These are phyloP conservation scores for Linnemannia elongata DNA, from an alignment of 192 early-diverging fungal genomes.

Conservation along the genomic window DNA sequence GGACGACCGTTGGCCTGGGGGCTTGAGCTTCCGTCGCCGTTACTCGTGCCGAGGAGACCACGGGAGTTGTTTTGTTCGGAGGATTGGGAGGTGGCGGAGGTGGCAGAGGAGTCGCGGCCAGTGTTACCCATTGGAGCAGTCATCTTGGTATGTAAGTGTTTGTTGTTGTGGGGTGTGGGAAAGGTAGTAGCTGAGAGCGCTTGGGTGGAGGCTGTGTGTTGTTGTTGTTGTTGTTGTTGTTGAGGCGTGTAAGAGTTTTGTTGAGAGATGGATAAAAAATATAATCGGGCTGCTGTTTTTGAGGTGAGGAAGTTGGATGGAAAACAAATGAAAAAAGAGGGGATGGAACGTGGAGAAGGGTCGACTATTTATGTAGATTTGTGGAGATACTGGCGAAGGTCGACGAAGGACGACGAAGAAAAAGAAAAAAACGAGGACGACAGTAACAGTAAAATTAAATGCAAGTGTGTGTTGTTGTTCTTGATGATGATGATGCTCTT, in stretches of 20 bases:
- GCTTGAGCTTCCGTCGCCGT: background rate
- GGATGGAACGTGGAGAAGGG: background rate
- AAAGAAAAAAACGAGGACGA: too few species aligned
- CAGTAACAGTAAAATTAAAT: background rate
- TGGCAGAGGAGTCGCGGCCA: background rate
- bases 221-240: slow-evolving; percentile 9
- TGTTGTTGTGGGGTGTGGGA: background rate
- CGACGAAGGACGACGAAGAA: too few species aligned
- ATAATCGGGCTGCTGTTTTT: background rate
- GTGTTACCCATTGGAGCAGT: slow-evolving; percentile 3
- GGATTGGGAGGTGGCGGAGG: background rate
- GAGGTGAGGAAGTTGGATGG: background rate
- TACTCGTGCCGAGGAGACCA: background rate
- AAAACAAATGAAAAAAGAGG: background rate
- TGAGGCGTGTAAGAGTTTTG: background rate
- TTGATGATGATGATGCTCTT: background rate
- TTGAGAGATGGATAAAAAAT: too few species aligned
- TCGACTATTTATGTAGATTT: slow-evolving; percentile 2
- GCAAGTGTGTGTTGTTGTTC: background rate
- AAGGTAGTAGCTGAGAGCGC: background rate
- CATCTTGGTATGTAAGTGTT: background rate
- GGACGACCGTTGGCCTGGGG: slow-evolving; percentile 4
- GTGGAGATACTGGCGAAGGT: background rate
- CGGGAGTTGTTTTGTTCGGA: background rate
- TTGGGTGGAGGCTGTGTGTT: slow-evolving; percentile 3